A percentile compares a stretch with the other conserved stretches of the same genome.
phyloP scores from a whole-genome alignment of 345 rosid genomes.

The Cardamine occulta region DNA sequence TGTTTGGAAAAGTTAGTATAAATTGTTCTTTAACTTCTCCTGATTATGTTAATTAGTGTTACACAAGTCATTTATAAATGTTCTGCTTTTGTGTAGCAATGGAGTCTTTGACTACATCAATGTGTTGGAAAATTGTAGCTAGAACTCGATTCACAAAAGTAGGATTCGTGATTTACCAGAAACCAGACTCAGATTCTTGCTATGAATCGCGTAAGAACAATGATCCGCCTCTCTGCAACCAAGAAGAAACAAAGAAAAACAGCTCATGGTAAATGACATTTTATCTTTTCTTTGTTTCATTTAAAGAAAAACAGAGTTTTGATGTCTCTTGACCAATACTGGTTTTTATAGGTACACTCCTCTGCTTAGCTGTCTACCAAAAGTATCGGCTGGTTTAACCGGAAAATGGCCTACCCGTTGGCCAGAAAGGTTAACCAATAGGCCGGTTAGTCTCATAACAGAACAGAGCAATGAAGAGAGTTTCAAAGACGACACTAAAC shows the following conservation, averaged over 20 bases:
- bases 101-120: slow-evolving; percentile 69
- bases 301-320: neutral
- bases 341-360: slow-evolving; percentile 62
- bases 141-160: slow-evolving; percentile 63
- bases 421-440: slow-evolving; percentile 72
- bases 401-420: slow-evolving; percentile 69
- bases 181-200: slow-evolving; percentile 72
- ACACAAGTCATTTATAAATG: neutral
- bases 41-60: neutral
- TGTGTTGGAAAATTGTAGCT: slow-evolving; percentile 83
- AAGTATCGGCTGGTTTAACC: slow-evolving; percentile 53
- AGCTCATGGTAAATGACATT: slow-evolving; percentile 59
- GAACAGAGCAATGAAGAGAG: slow-evolving; percentile 45
- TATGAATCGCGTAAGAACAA: slow-evolving; percentile 57
- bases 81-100: slow-evolving; percentile 50
- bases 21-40: neutral
- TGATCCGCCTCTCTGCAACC: slow-evolving; percentile 65
- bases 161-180: slow-evolving; percentile 84
- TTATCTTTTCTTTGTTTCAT: neutral
- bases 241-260: slow-evolving; percentile 45
- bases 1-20: slow-evolving; percentile 73
- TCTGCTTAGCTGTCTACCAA: slow-evolving; percentile 62
- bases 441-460: slow-evolving; percentile 54
- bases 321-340: neutral
- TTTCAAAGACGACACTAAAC: slow-evolving; percentile 55